Percentiles rank a stretch among this genome's conserved stretches.
These are phyloP conservation scores for Rhizopogon rudus DNA, from an alignment of 768 basidiomycete genomes.

Conservation along the genomic window DNA sequence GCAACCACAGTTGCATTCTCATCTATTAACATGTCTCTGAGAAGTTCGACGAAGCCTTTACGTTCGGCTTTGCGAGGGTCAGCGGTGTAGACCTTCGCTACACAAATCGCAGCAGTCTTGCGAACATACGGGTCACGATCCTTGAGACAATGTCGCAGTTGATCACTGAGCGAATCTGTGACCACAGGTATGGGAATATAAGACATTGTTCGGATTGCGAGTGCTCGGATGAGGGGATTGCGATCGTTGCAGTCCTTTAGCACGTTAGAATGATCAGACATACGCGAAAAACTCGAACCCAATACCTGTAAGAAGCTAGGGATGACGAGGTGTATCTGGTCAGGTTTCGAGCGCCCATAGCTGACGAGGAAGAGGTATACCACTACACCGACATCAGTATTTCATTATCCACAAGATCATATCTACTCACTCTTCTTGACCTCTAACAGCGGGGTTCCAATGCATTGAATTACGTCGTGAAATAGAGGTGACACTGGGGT, in stretches of 20 bases:
- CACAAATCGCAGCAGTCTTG: constrained; percentile 97
- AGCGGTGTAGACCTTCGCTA: constrained; percentile 90
- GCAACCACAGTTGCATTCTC: constrained; percentile 95
- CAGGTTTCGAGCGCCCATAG: constrained; percentile 91
- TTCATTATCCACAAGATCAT: not conserved
- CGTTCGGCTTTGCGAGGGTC: constrained; percentile 85
- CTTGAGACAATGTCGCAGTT: constrained; percentile 86
- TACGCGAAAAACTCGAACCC: not conserved
- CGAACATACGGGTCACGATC: constrained; percentile 97
- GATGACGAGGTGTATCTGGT: constrained; percentile 89
- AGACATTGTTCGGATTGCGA: constrained; percentile 98
- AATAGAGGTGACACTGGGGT: constrained; percentile 85
- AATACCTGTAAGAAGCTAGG: constrained; percentile 82
- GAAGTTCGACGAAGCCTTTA: constrained; percentile 84
- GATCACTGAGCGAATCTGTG: constrained; percentile 81
- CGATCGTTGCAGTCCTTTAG: constrained; percentile 89
- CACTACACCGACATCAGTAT: constrained; percentile 47
- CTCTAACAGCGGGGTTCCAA: constrained; percentile 92
- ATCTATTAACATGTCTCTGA: constrained; percentile 91
- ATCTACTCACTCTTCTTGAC: constrained; percentile 94
- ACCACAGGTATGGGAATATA: constrained; percentile 93
- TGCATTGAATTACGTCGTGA: constrained; percentile 91
- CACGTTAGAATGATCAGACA: constrained; percentile 8
- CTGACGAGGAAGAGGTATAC: constrained; percentile 97
- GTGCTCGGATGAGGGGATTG: constrained; percentile 93